Base-by-base conservation (phyloP, 345 rosid species). In the Citrus glauca region DNA sequence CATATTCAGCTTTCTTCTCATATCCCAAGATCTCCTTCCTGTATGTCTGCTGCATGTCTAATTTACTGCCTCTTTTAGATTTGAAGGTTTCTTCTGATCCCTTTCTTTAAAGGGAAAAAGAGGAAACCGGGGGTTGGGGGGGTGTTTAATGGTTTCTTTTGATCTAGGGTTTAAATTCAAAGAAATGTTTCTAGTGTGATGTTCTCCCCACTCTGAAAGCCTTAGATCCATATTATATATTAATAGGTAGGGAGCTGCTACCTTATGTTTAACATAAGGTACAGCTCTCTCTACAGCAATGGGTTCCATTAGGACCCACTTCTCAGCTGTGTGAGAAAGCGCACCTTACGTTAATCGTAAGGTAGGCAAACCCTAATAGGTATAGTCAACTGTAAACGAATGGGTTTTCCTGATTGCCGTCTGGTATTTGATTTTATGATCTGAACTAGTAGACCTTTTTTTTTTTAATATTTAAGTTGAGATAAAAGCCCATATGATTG, bases 91-190 rank as follows among this genome's bases (percentile, higher is more conserved):
- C 64, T 45, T 32, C 11, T 66, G 27, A 11, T 56, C 30, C 50
- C 50, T 11, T 45, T 45, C 50, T 45, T 45, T 45, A 45, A 45
- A 45, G 1, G 5, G 17, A 0, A 37, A 37, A 37, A 1, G 4
- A 4, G 1, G 33, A 32, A 32, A 32, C 33, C 33, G 5, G 5
- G 0, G 4, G 27, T 0, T 25, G 27, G 0, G 33, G 0, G 0
- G 1, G 4, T 0, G 6, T 33, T 33, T 5, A 1, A 56, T 42
- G 72, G 37, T 66, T 24, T 67, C 37, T 45, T 32, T 19, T 66
- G 37, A 20, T 37, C 30, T 55, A 55, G 24, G 32, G 42, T 17
- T 75, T 38, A 74, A 25, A 62, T n/a, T 65, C 10, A 48, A 75
- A 65, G 11, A 37, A 17, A 22, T 32, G 32, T 53, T 48, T 65